phyloP scores from a whole-genome alignment of 139 green algal species.

The Chlorella sp. region DNA sequence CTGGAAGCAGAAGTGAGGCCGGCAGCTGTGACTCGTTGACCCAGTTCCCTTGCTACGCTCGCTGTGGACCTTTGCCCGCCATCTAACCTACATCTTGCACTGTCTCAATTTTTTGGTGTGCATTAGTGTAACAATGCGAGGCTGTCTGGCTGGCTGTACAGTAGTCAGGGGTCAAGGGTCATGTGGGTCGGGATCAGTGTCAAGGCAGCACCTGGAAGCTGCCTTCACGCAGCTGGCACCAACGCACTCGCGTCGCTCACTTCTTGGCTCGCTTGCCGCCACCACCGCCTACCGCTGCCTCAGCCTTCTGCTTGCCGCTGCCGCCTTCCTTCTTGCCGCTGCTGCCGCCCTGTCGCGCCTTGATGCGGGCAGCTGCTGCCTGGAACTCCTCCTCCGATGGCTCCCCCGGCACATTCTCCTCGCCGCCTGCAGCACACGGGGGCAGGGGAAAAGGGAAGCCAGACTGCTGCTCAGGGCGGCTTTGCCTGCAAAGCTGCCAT shows the following conservation, averaged over 20 bases:
- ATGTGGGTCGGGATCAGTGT: too few species aligned
- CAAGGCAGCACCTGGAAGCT: not conserved
- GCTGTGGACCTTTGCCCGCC: too few species aligned
- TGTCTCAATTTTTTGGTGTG: not conserved
- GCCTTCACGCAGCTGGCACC: not conserved
- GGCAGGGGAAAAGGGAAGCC: too few species aligned
- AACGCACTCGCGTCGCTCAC: not conserved
- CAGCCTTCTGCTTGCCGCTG: conserved; percentile 23
- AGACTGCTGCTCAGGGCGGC: too few species aligned
- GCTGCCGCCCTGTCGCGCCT: conserved; percentile 3
- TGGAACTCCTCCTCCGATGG: conserved; percentile 62
- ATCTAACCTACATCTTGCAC: not conserved
- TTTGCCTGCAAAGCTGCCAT: too few species aligned
- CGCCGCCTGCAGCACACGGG: not conserved
- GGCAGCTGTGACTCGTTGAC: too few species aligned
- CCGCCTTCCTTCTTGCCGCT: not conserved
- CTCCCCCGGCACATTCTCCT: conserved; percentile 38
- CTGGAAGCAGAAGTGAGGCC: not conserved
- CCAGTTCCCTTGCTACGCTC: too few species aligned
- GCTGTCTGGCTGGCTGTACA: too few species aligned
- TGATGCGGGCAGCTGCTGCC: conserved; percentile 39
- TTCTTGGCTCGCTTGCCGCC: conserved; percentile 30
- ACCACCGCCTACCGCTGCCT: not conserved
- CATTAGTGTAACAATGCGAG: not conserved
- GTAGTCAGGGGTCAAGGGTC: too few species aligned